Evolutionary conservation across 139 green algal species (phyloP).

Genomic region (Chlamydomonas schloesseri): DNA sequence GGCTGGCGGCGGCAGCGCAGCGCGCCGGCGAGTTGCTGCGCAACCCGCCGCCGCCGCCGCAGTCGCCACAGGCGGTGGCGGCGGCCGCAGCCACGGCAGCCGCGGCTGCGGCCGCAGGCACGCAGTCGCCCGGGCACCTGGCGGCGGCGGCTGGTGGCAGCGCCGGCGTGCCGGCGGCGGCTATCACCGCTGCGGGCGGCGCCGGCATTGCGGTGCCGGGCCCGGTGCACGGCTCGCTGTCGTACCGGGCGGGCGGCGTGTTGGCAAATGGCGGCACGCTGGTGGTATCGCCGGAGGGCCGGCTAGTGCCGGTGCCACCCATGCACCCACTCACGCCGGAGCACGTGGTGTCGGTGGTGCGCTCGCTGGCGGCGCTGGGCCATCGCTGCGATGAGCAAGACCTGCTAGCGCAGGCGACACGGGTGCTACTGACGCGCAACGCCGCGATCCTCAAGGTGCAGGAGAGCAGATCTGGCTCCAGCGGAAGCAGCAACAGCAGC

Average conservation of each 20-base stretch:
- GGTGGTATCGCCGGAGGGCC: not conserved
- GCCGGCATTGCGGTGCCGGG: not conserved
- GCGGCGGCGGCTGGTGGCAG: not conserved
- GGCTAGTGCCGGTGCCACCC: not conserved
- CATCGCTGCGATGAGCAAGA: not conserved
- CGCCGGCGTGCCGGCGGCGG: not conserved
- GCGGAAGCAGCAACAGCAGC: too few relatives aligned
- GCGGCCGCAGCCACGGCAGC: not conserved
- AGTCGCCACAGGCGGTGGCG: not conserved
- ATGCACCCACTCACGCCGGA: conserved; percentile 13
- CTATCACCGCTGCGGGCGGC: not conserved
- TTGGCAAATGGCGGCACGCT: not conserved
- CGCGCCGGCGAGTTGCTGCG: conserved; percentile 17
- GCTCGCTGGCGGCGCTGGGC: conserved; percentile 25
- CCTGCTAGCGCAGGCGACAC: not conserved
- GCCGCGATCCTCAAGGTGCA: not conserved
- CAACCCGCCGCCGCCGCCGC: not conserved
- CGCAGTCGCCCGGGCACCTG: not conserved
- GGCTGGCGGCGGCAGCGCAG: conserved; percentile 1
- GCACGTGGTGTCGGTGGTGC: not conserved
- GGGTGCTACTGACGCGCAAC: not conserved
- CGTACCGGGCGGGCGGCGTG: not conserved
- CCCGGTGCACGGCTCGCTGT: not conserved
- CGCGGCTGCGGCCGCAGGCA: not conserved
- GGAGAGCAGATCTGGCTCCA: not conserved